Conservation (phyloP, 768 basidiomycete genomes). For the Hygrocybe coccinea region DNA sequence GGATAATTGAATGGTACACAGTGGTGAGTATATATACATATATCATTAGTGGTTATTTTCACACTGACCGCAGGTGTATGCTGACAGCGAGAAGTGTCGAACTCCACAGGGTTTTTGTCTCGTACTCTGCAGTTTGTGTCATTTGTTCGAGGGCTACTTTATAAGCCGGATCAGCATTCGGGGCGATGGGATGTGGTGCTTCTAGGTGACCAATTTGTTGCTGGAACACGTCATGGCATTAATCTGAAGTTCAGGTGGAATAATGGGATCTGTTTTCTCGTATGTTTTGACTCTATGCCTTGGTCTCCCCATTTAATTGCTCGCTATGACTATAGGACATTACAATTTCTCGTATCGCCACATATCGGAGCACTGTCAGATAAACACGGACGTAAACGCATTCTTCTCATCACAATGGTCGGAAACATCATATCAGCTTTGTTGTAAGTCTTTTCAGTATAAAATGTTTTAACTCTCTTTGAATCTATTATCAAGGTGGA, state of each 20-base stretch:
- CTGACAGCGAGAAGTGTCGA: slow-evolving; percentile 62
- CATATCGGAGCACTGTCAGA: slow-evolving; percentile 82
- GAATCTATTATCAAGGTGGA: slow-evolving; percentile 53
- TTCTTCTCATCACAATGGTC: slow-evolving; percentile 83
- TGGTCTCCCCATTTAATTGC: background rate
- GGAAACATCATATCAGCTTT: slow-evolving; percentile 91
- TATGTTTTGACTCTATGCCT: slow-evolving; percentile 38
- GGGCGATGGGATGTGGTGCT: slow-evolving; percentile 92
- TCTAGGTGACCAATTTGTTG: slow-evolving; percentile 50
- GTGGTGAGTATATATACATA: slow-evolving; percentile 40
- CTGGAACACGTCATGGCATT: background rate
- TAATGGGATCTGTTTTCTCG: slow-evolving; percentile 94
- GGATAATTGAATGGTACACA: slow-evolving; percentile 92
- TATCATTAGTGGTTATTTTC: background rate
- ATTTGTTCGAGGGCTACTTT: slow-evolving; percentile 58
- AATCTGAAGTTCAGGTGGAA: slow-evolving; percentile 48
- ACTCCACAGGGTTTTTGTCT: slow-evolving; percentile 67
- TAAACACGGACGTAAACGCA: slow-evolving; percentile 78
- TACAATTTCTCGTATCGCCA: slow-evolving; percentile 83
- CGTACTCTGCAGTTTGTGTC: slow-evolving; percentile 66
- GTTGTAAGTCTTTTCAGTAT: slow-evolving; percentile 49
- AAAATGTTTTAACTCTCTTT: background rate
- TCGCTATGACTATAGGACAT: slow-evolving; percentile 46
- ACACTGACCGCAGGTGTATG: background rate
- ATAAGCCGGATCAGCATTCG: slow-evolving; percentile 53